Conservation (phyloP, 2,329 filamentous ascomycete species). For the Alternaria alternata region DNA sequence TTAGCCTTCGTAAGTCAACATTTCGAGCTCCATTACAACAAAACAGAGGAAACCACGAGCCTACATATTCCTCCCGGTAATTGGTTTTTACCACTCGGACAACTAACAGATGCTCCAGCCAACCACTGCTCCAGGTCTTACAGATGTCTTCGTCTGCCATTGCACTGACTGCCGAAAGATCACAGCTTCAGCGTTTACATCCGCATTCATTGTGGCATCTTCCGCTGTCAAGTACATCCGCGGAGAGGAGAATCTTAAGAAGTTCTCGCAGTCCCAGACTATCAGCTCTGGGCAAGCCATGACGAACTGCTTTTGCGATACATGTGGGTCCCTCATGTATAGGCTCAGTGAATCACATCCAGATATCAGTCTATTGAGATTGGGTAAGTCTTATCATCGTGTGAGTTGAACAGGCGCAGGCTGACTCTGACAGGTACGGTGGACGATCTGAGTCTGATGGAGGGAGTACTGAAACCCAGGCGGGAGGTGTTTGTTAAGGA, state of each 20-base stretch:
- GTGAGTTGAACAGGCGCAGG: too few relatives aligned
- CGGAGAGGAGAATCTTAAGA: not conserved
- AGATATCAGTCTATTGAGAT: not conserved
- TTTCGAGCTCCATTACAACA: not conserved
- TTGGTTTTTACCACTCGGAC: too few relatives aligned
- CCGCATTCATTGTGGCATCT: not conserved
- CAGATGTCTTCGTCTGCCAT: conserved; percentile 66
- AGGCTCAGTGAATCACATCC: conserved; percentile 36
- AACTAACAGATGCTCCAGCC: not conserved
- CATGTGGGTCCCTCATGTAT: conserved; percentile 70
- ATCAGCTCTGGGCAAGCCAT: conserved; percentile 56
- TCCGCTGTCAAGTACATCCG: not conserved
- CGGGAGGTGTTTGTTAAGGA: not conserved
- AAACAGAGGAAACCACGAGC: not conserved
- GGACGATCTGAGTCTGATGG: not conserved
- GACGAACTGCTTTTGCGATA: conserved; percentile 69
- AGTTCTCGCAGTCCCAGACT: conserved; percentile 42
- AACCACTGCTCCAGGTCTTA: conserved; percentile 45
- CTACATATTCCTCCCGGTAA: not conserved
- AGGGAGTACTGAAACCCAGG: not conserved
- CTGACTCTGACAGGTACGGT: not conserved
- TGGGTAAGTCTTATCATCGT: not conserved
- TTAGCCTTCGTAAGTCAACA: conserved; percentile 23
- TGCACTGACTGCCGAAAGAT: conserved; percentile 63
- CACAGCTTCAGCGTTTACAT: conserved; percentile 14